Conservation (phyloP, 2,329 filamentous ascomycete species). For the Tolypocladium guangdongense region DNA sequence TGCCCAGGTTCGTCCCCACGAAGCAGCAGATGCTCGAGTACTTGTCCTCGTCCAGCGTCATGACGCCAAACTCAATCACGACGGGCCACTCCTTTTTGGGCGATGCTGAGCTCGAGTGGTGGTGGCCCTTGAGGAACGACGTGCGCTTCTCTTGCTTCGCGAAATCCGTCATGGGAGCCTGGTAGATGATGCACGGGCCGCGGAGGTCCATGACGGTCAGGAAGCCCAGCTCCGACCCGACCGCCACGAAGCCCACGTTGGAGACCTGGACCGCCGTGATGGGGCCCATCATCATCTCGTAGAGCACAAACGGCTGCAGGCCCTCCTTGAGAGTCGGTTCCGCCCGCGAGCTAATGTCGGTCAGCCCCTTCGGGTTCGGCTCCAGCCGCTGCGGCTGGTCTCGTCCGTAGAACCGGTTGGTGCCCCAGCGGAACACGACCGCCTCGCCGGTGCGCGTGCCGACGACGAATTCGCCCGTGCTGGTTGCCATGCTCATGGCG, state of each 20-base stretch:
- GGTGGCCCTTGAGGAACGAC: constrained; percentile 50
- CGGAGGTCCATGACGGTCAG: constrained; percentile 79
- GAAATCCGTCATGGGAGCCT: constrained; percentile 61
- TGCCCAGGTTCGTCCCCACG: constrained; percentile 76
- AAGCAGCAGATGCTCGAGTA: constrained; percentile 93
- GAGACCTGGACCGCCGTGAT: constrained; percentile 73
- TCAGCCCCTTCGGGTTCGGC: constrained; percentile 57
- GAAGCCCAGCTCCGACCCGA: constrained; percentile 73
- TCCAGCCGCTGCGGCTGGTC: constrained; percentile 41
- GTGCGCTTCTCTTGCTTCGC: constrained; percentile 64
- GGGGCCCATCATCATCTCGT: constrained; percentile 74
- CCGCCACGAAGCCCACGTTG: constrained; percentile 86
- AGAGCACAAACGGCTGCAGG: constrained; percentile 65
- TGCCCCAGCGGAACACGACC: constrained; percentile 78
- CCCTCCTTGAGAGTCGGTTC: constrained; percentile 70
- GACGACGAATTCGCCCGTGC: constrained; percentile 73
- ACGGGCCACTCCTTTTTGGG: constrained; percentile 62
- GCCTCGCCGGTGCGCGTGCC: constrained; percentile 78
- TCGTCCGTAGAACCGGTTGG: constrained; percentile 60
- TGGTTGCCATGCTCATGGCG: constrained; percentile 68
- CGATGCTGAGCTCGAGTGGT: constrained; percentile 18
- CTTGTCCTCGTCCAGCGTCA: constrained; percentile 86
- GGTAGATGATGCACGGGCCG: constrained; percentile 75
- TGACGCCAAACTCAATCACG: constrained; percentile 78
- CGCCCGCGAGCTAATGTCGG: constrained; percentile 60